Evolutionary conservation across 2,329 filamentous ascomycete species (phyloP), one percentile per base, ranked within the genome.

Genomic region (Fusarium sp.): DNA sequence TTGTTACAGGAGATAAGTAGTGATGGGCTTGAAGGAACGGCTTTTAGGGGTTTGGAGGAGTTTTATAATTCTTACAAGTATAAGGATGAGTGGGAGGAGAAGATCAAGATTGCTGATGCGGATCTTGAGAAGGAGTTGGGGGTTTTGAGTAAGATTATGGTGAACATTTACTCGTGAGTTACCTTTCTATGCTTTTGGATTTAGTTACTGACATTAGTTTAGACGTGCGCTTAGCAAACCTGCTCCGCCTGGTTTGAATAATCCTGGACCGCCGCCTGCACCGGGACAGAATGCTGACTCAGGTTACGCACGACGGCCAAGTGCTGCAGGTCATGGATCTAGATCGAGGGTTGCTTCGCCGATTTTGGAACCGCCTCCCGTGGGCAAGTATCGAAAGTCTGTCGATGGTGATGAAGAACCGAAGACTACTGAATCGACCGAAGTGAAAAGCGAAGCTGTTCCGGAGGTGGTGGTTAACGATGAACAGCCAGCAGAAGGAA

Each of bases 31-130:
- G 67, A 74, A 1, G 75, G 74, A 1, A 70, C 69, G 0, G 66
- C 70, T 7, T 63, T 73, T 34, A 67, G 67, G 1, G 65, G 76
- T 0, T 48, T 79, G 4, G 69, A 76, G 24, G 72, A 77, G n/a
- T 78, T 78, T 45, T 79, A 79, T 66, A 75, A 74, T 25, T 79
- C 78, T 45, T 79, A 78, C 46, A 73, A 66, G 29, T 79, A 79
- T 11, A 78, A 78, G 58, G 67, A 75, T 22, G 74, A 77, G 57
- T 79, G 75, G 61, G 75, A 78, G 29, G 73, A 71, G n/a, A 78
- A 78, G 67, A 72, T 79, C 1, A 76, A 77, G 45, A 41, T 70
- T 16, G 76, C 77, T 5, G 77, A 79, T 53, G 69, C 52, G 0
- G 73, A 76, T 1, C 62, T 79, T 25, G 74, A 79, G 45, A 76